A percentile compares a stretch with the other conserved stretches of the same genome.
phyloP scores from a whole-genome alignment of 192 early-diverging fungal species.

The Cladochytrium replicatum region DNA sequence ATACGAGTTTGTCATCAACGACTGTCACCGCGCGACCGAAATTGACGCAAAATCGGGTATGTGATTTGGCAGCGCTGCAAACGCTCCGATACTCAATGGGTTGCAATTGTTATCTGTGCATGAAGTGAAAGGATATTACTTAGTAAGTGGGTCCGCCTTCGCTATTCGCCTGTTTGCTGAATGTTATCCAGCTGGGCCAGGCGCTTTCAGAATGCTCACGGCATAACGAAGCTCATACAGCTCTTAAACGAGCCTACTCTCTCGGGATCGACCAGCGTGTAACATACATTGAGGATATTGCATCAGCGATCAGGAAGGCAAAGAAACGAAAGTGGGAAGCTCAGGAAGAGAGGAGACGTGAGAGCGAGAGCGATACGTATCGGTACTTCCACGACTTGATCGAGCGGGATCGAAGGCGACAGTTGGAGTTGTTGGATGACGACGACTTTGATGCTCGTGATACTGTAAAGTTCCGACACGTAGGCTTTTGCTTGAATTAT shows the following conservation, averaged over 20 bases:
- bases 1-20: constrained; percentile 43
- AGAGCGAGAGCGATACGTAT: constrained; percentile 46
- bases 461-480: too few species aligned
- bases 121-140: constrained; percentile 61
- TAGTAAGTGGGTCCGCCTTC: too few species aligned
- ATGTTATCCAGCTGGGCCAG: constrained; percentile 33
- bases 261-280: constrained; percentile 46
- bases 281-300: constrained; percentile 53
- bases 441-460: too few species aligned
- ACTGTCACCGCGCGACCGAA: constrained; percentile 57
- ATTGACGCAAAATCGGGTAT: constrained; percentile 52
- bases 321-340: constrained; percentile 63
- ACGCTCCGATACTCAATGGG: too few species aligned
- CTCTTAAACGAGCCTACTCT: constrained; percentile 61
- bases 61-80: too few species aligned
- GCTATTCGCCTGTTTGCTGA: constrained; percentile 10
- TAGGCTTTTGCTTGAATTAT: too few species aligned
- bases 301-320: constrained; percentile 45
- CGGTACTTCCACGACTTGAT: constrained; percentile 54
- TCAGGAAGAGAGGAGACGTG: constrained; percentile 39
- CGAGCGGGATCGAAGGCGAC: constrained; percentile 42
- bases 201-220: constrained; percentile 17
- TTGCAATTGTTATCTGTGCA: too few species aligned
- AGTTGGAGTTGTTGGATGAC: constrained; percentile 24
- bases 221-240: too few species aligned